These are phyloP conservation scores for Aspergillus sergii DNA, from an alignment of 2,329 filamentous ascomycete species.

Conservation along the genomic window DNA sequence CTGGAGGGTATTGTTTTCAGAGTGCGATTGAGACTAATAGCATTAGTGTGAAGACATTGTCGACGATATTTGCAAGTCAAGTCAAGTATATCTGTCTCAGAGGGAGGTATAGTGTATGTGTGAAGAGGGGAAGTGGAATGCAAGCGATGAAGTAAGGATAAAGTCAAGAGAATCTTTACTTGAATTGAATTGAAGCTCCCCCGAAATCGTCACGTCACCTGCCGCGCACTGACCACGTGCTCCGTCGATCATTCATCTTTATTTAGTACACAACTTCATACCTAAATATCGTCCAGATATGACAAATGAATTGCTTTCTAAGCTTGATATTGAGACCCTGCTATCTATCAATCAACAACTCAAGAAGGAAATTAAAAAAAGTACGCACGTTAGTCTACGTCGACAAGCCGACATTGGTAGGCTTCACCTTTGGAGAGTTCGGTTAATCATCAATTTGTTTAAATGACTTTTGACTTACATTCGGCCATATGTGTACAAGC, in stretches of 20 bases:
- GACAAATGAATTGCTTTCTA: background rate
- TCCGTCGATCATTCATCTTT: constrained; percentile 2
- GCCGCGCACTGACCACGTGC: constrained; percentile 1
- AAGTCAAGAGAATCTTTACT: constrained; percentile 2
- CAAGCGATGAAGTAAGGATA: background rate
- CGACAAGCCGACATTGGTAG: too few relatives aligned
- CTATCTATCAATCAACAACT: background rate
- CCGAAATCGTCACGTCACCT: constrained; percentile 1
- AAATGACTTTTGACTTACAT: background rate
- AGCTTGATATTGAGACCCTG: background rate
- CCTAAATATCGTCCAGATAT: background rate
- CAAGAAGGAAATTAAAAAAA: too few relatives aligned
- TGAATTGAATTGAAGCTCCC: background rate
- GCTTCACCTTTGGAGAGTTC: too few relatives aligned
- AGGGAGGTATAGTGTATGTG: background rate
- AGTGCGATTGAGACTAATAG: background rate
- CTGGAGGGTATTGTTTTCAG: background rate
- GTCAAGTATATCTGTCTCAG: background rate
- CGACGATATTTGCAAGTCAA: background rate
- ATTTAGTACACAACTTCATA: background rate
- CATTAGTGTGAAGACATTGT: background rate
- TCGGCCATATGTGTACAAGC: background rate
- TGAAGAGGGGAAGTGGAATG: background rate
- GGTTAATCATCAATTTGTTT: background rate
- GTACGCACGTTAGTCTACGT: too few relatives aligned